These are phyloP conservation scores for Xylariaceae sp. DNA, from an alignment of 2,329 filamentous ascomycete genomes.

Conservation along the genomic window DNA sequence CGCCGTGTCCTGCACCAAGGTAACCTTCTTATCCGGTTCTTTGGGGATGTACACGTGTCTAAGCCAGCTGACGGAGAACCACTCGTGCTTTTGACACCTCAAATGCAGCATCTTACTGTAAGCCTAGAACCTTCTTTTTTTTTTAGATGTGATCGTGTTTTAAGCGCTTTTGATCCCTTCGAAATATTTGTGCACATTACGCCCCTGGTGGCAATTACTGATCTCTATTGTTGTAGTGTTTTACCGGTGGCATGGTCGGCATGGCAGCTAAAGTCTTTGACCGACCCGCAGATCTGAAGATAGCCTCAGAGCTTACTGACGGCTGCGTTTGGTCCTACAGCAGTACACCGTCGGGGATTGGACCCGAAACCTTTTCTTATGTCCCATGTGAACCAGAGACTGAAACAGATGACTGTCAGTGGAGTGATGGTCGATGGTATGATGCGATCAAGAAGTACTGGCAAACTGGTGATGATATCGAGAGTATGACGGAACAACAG, in stretches of 20 bases:
- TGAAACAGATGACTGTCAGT: constrained; percentile 31
- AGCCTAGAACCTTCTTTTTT: not conserved
- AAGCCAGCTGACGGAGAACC: constrained; percentile 23
- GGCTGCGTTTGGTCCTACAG: constrained; percentile 64
- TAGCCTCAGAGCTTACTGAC: constrained; percentile 57
- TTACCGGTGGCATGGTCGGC: constrained; percentile 62
- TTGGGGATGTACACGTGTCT: constrained; percentile 42
- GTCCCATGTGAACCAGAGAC: constrained; percentile 36
- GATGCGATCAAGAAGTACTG: constrained; percentile 29
- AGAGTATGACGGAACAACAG: constrained; percentile 24
- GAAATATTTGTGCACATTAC: not conserved
- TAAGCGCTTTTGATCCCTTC: not conserved
- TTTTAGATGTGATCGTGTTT: not conserved
- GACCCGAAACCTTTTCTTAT: constrained; percentile 57
- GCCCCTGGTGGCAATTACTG: not conserved
- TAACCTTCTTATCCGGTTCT: constrained; percentile 44
- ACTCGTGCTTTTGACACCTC: constrained; percentile 31
- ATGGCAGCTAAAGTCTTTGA: constrained; percentile 58
- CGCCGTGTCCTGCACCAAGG: constrained; percentile 42
- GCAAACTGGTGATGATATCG: constrained; percentile 22
- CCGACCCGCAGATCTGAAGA: constrained; percentile 50
- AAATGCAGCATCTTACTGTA: constrained; percentile 50
- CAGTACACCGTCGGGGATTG: constrained; percentile 53
- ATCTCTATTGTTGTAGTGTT: constrained; percentile 40
- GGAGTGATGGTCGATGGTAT: constrained; percentile 31